Conservation (phyloP, 2,329 filamentous ascomycete species). For the Aspergillus fischeri region DNA sequence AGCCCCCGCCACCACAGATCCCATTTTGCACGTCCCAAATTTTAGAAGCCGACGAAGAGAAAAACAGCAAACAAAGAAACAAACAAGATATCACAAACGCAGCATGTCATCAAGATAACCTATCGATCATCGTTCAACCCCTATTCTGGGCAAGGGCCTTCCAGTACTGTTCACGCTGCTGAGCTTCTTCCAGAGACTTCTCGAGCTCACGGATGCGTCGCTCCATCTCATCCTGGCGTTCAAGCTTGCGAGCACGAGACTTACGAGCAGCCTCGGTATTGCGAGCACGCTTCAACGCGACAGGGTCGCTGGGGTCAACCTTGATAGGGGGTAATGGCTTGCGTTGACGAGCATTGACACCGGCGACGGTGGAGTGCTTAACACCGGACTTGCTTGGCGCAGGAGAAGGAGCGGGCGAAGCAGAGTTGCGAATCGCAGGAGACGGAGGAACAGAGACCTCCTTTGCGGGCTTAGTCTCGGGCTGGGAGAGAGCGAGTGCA, state of each 20-base stretch:
- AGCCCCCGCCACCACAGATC: slow-evolving; percentile 33
- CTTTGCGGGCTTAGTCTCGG: slow-evolving; percentile 11
- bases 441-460: slow-evolving; percentile 9
- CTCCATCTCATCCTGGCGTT: slow-evolving; percentile 71
- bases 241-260: slow-evolving; percentile 80
- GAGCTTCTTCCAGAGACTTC: slow-evolving; percentile 36
- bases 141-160: slow-evolving; percentile 28
- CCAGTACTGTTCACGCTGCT: slow-evolving; percentile 37
- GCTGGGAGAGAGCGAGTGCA: slow-evolving; percentile 15
- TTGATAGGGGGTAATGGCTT: slow-evolving; percentile 77
- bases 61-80: slow-evolving; percentile 17
- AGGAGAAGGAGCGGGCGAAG: slow-evolving; percentile 39
- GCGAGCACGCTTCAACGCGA: slow-evolving; percentile 88
- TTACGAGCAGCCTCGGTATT: slow-evolving; percentile 93
- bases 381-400: slow-evolving; percentile 45
- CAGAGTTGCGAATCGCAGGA: slow-evolving; percentile 31
- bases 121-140: slow-evolving; percentile 17
- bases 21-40: slow-evolving; percentile 10
- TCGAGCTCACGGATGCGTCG: slow-evolving; percentile 66
- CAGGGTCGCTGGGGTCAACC: slow-evolving; percentile 67
- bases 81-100: slow-evolving; percentile 10
- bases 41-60: slow-evolving; percentile 9
- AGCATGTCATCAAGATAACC: slow-evolving; percentile 7
- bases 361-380: slow-evolving; percentile 66
- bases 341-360: slow-evolving; percentile 69